These are phyloP conservation scores for Lagenidium sp. DNA, from an alignment of 352 stramenopile species.

Conservation along the genomic window DNA sequence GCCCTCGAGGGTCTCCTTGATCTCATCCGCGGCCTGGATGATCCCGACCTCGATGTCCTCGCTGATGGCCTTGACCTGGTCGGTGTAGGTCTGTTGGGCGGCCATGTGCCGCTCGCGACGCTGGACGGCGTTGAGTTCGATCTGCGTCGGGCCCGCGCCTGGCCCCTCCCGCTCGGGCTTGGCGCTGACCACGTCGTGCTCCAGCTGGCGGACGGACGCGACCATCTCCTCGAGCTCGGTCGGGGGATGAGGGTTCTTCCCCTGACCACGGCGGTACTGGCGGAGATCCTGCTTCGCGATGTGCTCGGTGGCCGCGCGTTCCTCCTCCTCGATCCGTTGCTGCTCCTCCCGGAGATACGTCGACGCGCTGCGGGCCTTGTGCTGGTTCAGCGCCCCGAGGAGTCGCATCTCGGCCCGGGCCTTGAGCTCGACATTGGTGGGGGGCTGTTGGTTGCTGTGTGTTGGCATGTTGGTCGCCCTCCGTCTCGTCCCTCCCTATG, in stretches of 20 bases:
- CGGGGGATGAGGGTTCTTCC: conserved; percentile 10
- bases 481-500: too few species aligned
- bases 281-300: conserved; percentile 8
- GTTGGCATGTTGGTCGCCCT: too few species aligned
- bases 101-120: conserved; percentile 52
- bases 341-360: conserved; percentile 36
- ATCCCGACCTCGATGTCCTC: conserved; percentile 50
- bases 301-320: conserved; percentile 7
- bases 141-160: conserved; percentile 21
- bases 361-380: conserved; percentile 31
- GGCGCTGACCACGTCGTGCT: conserved; percentile 26
- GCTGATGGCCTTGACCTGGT: conserved; percentile 46
- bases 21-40: conserved; percentile 34
- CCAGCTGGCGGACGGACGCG: conserved; percentile 39
- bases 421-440: conserved; percentile 17
- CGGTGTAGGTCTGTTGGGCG: conserved; percentile 30
- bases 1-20: conserved; percentile 40
- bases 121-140: conserved; percentile 39
- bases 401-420: conserved; percentile 44
- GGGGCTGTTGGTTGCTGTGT: too few species aligned
- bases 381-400: conserved; percentile 34
- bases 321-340: conserved; percentile 15
- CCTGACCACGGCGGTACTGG: conserved; percentile 13
- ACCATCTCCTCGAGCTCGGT: conserved; percentile 39
- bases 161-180: conserved; percentile 6